These are phyloP conservation scores for Tetrapisispora nanseiensis DNA, from an alignment of 805 yeast species.

Conservation along the genomic window DNA sequence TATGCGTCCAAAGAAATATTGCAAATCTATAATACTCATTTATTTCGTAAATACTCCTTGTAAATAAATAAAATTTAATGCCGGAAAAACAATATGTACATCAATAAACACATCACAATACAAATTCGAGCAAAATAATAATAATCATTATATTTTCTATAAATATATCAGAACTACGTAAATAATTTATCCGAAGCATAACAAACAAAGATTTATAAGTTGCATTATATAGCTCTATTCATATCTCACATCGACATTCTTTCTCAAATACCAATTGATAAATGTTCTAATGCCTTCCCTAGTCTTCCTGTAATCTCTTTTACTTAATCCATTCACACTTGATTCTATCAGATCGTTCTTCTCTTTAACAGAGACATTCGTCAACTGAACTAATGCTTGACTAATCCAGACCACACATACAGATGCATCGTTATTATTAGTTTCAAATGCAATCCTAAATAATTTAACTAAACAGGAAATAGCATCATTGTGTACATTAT, in stretches of 20 bases:
- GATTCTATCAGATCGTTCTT: conserved; percentile 49
- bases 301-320: conserved; percentile 64
- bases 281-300: conserved; percentile 68
- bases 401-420: conserved; percentile 48
- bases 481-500: conserved; percentile 62
- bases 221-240: background rate
- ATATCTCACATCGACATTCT: conserved; percentile 46
- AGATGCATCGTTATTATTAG: conserved; percentile 31
- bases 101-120: background rate
- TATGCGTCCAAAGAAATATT: background rate
- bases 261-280: conserved; percentile 72
- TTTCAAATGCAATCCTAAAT: conserved; percentile 44
- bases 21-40: background rate
- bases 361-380: conserved; percentile 60
- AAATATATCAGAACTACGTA: no score
- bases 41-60: background rate
- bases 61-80: background rate
- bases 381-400: conserved; percentile 40
- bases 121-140: no score
- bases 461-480: conserved; percentile 62
- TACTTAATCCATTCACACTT: conserved; percentile 49
- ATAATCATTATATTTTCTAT: no score
- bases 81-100: background rate
- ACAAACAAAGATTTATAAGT: no score
- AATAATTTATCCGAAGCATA: no score